Base-by-base conservation (phyloP, 768 basidiomycete genomes). In the Leucocoprinus birnbaumii region DNA sequence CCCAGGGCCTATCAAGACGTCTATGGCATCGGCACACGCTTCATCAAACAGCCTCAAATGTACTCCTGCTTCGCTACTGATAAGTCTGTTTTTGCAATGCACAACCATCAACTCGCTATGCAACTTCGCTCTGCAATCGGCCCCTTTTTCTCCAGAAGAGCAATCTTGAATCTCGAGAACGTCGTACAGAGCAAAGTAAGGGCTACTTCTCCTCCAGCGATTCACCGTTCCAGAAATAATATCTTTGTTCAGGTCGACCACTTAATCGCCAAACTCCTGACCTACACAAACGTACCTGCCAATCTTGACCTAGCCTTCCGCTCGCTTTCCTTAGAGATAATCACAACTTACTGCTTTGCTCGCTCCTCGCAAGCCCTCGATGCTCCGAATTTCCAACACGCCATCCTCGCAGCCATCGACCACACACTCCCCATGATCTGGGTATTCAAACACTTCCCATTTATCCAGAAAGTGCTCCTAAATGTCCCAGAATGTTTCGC, bases 231-330 rank as follows among this genome's bases (percentile, higher is more conserved):
- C n/a, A n/a, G n/a, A n/a, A n/a, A n/a, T 22, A 31, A 31, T 16
- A 42, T n/a, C 8, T 21, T 14, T 21, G 16, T 9, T 35, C 46
- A 75, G 69, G 64, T 74, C n/a, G 70, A 75, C 22, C 62, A 64
- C 6, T 63, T 74, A 9, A 56, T 72, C 16, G 59, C 65, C 0
- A 62, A 64, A 1, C 61, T 73, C 3, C 58, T 66, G 25, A 50
- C 54, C 34, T 43, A 45, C 43, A 49, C 48, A 14, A 53, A 60
- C 13, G 62, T 62, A 31, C 51, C 71, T 1, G 70, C 66, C 11
- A 69, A 75, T 52, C 57, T 77, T 7, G 67, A 71, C 49, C 59
- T 71, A n/a, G 76, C 73, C 6, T 75, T 73, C 56, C 71, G 71
- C 7, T 68, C 67, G 19, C 65, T 69, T 3, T 69, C 71, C 19